Conservation (phyloP, 371 early-diverging fungal genomes). For the Mucor mucedo region DNA sequence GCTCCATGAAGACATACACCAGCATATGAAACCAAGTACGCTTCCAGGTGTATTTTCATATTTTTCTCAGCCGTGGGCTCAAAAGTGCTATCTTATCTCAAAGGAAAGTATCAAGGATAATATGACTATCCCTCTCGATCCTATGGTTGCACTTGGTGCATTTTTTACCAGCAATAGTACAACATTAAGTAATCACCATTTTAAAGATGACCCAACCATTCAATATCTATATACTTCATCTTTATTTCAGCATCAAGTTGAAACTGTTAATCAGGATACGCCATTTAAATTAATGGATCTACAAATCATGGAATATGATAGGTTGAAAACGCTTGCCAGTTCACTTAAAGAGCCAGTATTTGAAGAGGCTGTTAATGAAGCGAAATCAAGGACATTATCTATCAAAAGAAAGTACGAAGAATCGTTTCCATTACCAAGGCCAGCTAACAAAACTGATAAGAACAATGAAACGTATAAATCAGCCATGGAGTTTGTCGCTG, state of each 20-base stretch:
- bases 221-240: no score
- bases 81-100: constrained; percentile 10
- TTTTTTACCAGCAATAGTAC: constrained; percentile 18
- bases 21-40: no score
- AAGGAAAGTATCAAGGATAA: constrained; percentile 4
- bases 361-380: constrained; percentile 17
- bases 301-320: constrained; percentile 20
- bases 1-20: no score
- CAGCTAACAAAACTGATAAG: not conserved
- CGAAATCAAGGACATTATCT: constrained; percentile 14
- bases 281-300: constrained; percentile 8
- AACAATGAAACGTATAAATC: no score
- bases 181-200: not conserved
- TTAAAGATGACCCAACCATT: no score
- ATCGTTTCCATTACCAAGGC: not conserved
- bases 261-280: constrained; percentile 9
- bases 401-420: constrained; percentile 24
- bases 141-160: constrained; percentile 15
- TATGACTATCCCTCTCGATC: constrained; percentile 5
- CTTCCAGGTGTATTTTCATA: no score
- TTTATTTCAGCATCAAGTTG: constrained; percentile 8
- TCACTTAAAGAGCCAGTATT: constrained; percentile 14
- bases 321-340: constrained; percentile 8
- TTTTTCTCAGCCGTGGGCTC: not conserved
- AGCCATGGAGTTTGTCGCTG: no score